phyloP scores from a whole-genome alignment of 2,329 filamentous ascomycete species.

The Calonectria ilicicola region DNA sequence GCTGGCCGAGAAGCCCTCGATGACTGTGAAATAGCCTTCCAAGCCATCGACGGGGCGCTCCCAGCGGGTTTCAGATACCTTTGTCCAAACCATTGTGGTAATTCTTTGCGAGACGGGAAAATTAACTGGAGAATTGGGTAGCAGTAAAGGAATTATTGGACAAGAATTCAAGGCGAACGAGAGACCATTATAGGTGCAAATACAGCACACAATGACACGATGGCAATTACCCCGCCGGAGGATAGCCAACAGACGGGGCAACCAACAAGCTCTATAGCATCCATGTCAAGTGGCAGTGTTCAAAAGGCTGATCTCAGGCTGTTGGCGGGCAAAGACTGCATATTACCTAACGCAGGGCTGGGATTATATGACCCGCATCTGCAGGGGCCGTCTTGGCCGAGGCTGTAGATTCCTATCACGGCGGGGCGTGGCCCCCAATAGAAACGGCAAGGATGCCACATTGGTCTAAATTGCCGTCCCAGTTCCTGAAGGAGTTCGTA shows the following conservation, averaged over 20 bases:
- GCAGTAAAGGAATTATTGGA: background rate
- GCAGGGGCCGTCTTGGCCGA: background rate
- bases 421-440: background rate
- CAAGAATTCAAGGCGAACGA: background rate
- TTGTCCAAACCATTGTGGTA: background rate
- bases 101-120: background rate
- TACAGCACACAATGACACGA: background rate
- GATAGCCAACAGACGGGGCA: background rate
- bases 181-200: background rate
- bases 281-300: background rate
- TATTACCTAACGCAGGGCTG: background rate
- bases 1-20: slow-evolving; percentile 11
- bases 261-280: background rate
- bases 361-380: background rate
- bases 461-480: background rate
- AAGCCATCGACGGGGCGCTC: slow-evolving; percentile 26
- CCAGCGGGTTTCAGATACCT: slow-evolving; percentile 22
- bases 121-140: background rate
- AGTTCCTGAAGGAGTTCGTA: background rate
- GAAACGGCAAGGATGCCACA: background rate
- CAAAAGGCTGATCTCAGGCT: background rate
- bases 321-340: background rate
- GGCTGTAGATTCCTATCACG: background rate
- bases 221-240: background rate
- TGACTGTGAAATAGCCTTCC: slow-evolving; percentile 25